phyloP scores from a whole-genome alignment of 257 asterid genomes.

The Leonotis leonurus region DNA sequence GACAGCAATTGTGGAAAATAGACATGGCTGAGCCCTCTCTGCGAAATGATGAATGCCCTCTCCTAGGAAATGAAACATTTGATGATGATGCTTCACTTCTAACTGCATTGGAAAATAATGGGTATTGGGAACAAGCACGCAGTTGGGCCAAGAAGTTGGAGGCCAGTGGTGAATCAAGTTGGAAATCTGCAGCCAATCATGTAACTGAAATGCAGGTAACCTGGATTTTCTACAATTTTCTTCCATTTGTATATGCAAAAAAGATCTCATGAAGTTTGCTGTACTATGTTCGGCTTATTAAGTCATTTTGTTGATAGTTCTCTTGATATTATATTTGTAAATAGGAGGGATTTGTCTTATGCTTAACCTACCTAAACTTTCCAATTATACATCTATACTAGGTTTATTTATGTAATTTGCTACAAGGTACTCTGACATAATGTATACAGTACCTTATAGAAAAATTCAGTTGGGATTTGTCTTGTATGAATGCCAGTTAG shows the following conservation, averaged over 20 bases:
- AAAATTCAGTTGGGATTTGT: neutral
- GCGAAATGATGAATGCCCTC: conserved; percentile 73
- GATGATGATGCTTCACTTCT: conserved; percentile 89
- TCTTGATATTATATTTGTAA: neutral
- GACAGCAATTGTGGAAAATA: conserved; percentile 71
- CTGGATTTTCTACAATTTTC: neutral
- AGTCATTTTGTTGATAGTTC: neutral
- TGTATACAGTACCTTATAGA: neutral
- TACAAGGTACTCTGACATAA: neutral
- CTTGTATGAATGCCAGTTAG: neutral
- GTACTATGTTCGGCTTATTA: neutral
- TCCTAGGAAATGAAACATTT: conserved; percentile 68
- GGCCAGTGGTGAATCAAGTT: conserved; percentile 70
- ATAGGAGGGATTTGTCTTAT: neutral
- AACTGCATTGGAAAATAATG: conserved; percentile 66
- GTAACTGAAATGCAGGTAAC: conserved; percentile 96
- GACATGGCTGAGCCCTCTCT: conserved; percentile 93
- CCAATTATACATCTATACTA: neutral
- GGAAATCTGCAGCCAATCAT: conserved; percentile 81
- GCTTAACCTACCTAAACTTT: neutral
- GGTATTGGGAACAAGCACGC: conserved; percentile 98
- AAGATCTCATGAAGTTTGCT: conserved; percentile 6
- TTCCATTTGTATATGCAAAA: conserved; percentile 2
- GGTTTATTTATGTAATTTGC: neutral
- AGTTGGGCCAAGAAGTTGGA: conserved; percentile 92